Base-by-base conservation (phyloP, 208 protist genomes). In the Crithidia bombi region DNA sequence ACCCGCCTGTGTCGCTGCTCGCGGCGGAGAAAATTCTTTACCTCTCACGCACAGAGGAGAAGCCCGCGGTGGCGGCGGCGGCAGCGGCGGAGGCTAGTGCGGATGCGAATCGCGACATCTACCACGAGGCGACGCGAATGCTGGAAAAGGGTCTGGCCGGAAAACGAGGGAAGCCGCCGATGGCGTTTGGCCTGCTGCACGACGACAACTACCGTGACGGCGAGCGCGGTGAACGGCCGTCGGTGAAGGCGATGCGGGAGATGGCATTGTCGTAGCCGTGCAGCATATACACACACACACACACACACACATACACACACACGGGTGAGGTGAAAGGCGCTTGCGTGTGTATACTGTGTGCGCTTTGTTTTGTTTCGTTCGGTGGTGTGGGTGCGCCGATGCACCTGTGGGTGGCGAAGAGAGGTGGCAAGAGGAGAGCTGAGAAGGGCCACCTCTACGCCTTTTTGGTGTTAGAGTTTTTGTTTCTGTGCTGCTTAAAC, bases 1-100 rank as follows among this genome's bases (percentile, higher is more conserved):
- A 89, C 36, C 69, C 87, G 2, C 84, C 78, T 17, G 83, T 86
- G 5, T 81, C 84, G 3, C 67, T 89, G 33, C 82, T 90, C 35
- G 87, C 79, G 1, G 79, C 87, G 2, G 72, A 87, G 58, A 86
- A 81, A 46, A 80, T 89, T 5, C 36, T 81, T n/a, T 50, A 30
- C 43, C 74, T 81, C 23, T 54, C 63, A 11, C 49, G 43, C 41
- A 47, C 59, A n/a, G 65, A 71, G 38, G 73, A 79, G 59, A 74
- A 44, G 28, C 59, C 49, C 21, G 56, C 25, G 21, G 36, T 19
- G n/a, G 56, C 39, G 0, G 51, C 12, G n/a, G 61, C 54, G 9
- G 58, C 50, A 1, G 66, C 44, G 11, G 43, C 65, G 4, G 65
- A 72, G 2, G 57, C 69, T 0, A 67, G 52, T 44, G n/a, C 55